Percentiles rank a stretch among this genome's conserved stretches.
phyloP scores from a whole-genome alignment of 441 rosid genomes.

The Pelargonium fulgidum region DNA sequence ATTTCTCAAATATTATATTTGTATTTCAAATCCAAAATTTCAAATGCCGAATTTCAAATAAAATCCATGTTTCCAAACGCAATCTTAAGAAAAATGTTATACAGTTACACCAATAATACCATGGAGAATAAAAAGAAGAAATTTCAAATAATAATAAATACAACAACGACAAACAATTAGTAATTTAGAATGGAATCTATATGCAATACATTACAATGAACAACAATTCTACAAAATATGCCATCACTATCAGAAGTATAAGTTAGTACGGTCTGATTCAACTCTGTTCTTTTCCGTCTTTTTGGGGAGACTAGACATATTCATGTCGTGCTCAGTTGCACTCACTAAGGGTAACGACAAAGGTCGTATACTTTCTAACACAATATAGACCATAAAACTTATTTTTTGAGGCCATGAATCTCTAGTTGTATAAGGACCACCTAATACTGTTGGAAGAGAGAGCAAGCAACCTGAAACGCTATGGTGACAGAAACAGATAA shows the following conservation, averaged over 20 bases:
- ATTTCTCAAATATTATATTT: no score
- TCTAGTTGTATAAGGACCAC: slow-evolving; percentile 5
- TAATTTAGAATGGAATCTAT: background rate
- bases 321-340: background rate
- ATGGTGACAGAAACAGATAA: slow-evolving; percentile 1
- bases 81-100: background rate
- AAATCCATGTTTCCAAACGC: no score
- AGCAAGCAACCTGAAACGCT: background rate
- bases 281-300: background rate
- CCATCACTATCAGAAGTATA: background rate
- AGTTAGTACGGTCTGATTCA: background rate
- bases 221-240: background rate
- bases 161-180: background rate
- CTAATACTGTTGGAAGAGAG: slow-evolving; percentile 2
- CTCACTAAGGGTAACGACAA: background rate
- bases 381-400: slow-evolving; percentile 5
- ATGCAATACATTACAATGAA: background rate
- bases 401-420: background rate
- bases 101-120: background rate
- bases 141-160: background rate
- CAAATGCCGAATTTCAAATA: no score
- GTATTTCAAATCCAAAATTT: no score
- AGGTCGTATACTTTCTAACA: background rate
- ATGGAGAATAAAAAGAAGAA: background rate
- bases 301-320: background rate